phyloP scores from a whole-genome alignment of 2,329 filamentous ascomycete species.

The Aspergillus piperis region DNA sequence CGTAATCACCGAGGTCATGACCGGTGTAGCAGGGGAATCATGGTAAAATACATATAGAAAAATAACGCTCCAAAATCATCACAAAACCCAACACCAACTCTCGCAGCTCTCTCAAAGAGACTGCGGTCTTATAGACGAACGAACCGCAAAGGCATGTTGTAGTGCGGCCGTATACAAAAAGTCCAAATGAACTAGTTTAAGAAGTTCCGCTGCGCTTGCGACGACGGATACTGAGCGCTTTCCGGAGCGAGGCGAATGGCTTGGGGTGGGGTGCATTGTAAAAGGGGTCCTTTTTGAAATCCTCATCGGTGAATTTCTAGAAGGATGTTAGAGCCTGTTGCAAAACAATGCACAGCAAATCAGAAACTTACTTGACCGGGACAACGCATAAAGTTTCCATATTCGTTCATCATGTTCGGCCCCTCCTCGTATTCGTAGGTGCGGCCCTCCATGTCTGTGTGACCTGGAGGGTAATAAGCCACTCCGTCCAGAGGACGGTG shows the following conservation, averaged over 20 bases:
- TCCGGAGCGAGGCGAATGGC: constrained; percentile 31
- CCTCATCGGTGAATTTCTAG: constrained; percentile 44
- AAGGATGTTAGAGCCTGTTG: constrained; percentile 15
- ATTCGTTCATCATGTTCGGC: constrained; percentile 76
- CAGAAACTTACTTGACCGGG: constrained; percentile 65
- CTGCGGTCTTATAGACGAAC: neutral
- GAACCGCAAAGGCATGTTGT: neutral
- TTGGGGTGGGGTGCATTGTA: constrained; percentile 34
- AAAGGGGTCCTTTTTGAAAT: constrained; percentile 44
- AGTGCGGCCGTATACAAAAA: neutral
- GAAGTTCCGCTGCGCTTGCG: constrained; percentile 23
- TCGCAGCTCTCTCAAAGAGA: neutral
- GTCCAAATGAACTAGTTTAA: constrained; percentile 2
- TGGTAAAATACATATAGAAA: neutral
- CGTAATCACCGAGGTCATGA: neutral
- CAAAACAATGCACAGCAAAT: neutral
- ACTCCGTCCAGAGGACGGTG: constrained; percentile 82
- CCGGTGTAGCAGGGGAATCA: neutral
- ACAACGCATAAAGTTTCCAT: constrained; percentile 71
- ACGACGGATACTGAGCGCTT: constrained; percentile 28
- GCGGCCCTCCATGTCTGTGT: constrained; percentile 66
- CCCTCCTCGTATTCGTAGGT: constrained; percentile 80
- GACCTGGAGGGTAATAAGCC: constrained; percentile 73
- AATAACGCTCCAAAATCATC: neutral
- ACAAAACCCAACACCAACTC: neutral